These are phyloP conservation scores for Cytidiella melzeri DNA, from an alignment of 768 basidiomycete genomes.

Conservation along the genomic window DNA sequence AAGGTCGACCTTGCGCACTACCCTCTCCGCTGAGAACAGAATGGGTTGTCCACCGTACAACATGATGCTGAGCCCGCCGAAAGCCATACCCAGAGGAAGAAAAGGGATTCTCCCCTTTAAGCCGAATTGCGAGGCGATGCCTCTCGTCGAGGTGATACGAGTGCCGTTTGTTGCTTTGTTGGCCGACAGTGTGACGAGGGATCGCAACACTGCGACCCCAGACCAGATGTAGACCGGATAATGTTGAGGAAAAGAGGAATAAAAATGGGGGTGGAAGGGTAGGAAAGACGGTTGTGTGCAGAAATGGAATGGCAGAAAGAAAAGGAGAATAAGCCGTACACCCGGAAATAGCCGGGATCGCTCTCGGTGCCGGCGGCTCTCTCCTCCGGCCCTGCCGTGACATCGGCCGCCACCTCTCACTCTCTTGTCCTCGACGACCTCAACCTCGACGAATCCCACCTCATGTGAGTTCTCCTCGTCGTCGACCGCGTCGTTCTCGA, in stretches of 20 bases:
- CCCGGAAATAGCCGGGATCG: not conserved
- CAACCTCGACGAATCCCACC: not conserved
- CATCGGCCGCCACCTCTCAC: not conserved
- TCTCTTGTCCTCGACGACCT: not conserved
- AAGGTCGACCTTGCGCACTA: constrained; percentile 56
- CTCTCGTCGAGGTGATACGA: constrained; percentile 15
- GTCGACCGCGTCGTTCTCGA: not conserved
- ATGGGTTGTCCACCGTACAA: constrained; percentile 50
- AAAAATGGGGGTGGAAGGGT: not conserved
- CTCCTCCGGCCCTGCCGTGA: not conserved
- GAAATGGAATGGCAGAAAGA: constrained; percentile 9
- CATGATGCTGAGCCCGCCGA: constrained; percentile 56
- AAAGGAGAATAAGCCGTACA: not conserved
- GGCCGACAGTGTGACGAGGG: constrained; percentile 22
- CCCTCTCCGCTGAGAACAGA: constrained; percentile 38
- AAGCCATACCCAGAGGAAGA: constrained; percentile 59
- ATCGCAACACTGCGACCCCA: constrained; percentile 20
- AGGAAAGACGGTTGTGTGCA: constrained; percentile 2
- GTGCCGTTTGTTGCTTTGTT: constrained; percentile 8
- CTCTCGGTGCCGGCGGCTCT: not conserved
- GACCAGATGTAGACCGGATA: not conserved
- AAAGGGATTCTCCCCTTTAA: constrained; percentile 39
- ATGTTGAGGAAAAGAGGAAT: not conserved
- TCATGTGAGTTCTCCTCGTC: not conserved
- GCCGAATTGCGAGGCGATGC: constrained; percentile 18